Evolutionary conservation across 139 green algal genomes (phyloP), one percentile per base, ranked within the genome.

Genomic region (Chlorella sp.): DNA sequence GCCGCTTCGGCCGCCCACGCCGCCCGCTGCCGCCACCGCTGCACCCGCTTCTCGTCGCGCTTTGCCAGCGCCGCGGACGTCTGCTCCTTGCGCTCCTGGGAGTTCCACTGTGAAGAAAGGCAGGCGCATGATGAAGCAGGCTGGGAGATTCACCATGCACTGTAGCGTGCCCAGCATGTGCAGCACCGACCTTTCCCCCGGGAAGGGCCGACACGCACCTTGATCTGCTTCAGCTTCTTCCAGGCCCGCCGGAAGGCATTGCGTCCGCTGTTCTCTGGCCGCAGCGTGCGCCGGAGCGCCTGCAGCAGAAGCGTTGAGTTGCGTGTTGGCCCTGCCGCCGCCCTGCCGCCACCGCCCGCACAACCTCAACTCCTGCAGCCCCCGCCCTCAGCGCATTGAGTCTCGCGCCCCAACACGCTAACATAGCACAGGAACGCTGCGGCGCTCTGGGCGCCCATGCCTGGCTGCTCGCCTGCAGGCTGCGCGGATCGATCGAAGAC

Each of bases 151-250:
- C 19, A 6, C 15, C 15, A 25, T 42, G 40, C 25, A 23, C 27
- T 25, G 51, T 11, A 21, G 19, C 12, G 23, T 5, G 25, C 6
- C 17, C 5, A 12, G 55, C 40, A 35, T 38, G 23, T 23, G 41
- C 35, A n/a, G 14, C 8, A 7, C 35, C 35, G 5, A 29, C 14
- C 35, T 21, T n/a, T 6, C 36, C 2, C 11, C n/a, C 8, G 38
- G 41, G 2, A 7, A 27, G 17, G 8, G 25, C 63, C 40, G 31
- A 7, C 1, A 33, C 73, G 35, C 50, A 64, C 73, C 73, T 67
- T 70, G 41, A 62, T 74, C 53, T 70, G 51, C 64, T 67, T 21
- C 38, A 40, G 17, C 53, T 74, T 80, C 12, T 66, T 31, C 74
- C 74, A 80, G 33, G 33, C 40, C 3, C 64, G 51, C 27, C 43